Base-by-base conservation (phyloP, 345 rosid genomes). In the Jatropha curcas region DNA sequence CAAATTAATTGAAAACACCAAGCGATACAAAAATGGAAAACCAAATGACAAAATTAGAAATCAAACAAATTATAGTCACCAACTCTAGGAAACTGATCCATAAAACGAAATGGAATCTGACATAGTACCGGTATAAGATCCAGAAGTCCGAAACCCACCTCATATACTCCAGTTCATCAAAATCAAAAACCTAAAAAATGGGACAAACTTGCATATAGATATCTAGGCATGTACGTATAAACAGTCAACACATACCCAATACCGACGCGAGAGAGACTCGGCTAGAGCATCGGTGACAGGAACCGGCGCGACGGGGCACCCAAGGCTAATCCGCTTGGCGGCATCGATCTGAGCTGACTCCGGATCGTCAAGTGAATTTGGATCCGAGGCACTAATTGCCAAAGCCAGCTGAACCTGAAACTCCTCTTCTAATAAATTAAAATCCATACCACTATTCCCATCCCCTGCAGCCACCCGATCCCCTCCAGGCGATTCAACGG, bases 321-420 rank as follows among this genome's bases (percentile, higher is more conserved):
- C 93, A 34, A 94, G 93, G 80, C 98, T 94, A 79, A 94, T 94
- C 86, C 90, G 81, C 86, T 94, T 94, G 56, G 97, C 98, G 0
- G 97, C 96, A 48, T 92, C 97, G 82, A 94, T 87, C 97, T 94
- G 94, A 74, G 90, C 97, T 3, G 94, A 88, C 80, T 92, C 94
- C 7, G 92, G 88, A 80, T 89, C 87, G 84, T 86, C 86, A 24
- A 83, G 33, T 45, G 84, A 70, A 77, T 85, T 88, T 62, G 90
- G 85, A 81, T 93, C 97, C 79, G 98, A 94, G 19, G 90, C 97
- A 77, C 98, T 94, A 34, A 94, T 92, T 68, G 98, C 98, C 82
- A 94, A 71, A 76, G 98, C 98, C 83, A 94, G 71, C 79, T 94
- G 96, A 46, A 94, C 90, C 86, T 94, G 98, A 70, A 86, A 94